A percentile compares a stretch with the other conserved stretches of the same genome.
phyloP scores from a whole-genome alignment of 257 asterid species.

The Petrea volubilis region DNA sequence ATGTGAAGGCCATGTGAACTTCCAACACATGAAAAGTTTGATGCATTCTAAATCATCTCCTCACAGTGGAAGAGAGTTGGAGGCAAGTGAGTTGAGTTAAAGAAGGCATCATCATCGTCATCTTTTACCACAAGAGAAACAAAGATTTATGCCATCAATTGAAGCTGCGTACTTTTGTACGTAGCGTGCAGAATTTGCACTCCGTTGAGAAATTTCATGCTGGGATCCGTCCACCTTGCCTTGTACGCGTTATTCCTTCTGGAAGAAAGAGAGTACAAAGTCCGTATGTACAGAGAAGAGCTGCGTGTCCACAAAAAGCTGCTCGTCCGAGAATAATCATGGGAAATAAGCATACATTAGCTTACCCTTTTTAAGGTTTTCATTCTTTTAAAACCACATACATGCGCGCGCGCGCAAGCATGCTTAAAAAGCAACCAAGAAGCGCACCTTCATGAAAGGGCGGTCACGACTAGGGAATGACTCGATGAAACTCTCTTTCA shows the following conservation, averaged over 20 bases:
- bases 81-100: not conserved
- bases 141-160: not conserved
- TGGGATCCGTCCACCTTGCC: conserved; percentile 10
- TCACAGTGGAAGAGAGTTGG: not conserved
- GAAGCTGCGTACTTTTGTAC: conserved; percentile 11
- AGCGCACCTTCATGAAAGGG: conserved; percentile 87
- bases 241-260: conserved; percentile 62
- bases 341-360: conserved; percentile 25
- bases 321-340: conserved; percentile 27
- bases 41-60: conserved; percentile 1
- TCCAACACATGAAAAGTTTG: not conserved
- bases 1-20: not conserved
- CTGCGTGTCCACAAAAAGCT: conserved; percentile 95
- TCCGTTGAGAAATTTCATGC: conserved; percentile 24
- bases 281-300: conserved; percentile 99
- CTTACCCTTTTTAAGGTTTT: not conserved
- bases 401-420: too few species aligned
- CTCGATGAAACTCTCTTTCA: conserved; percentile 96
- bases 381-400: not conserved
- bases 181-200: conserved; percentile 39
- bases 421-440: too few species aligned
- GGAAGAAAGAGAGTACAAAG: conserved; percentile 90
- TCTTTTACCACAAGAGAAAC: not conserved
- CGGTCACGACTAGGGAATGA: conserved; percentile 88
- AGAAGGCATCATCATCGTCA: not conserved